These are phyloP conservation scores for Fragilariopsis cylindrus DNA, from an alignment of 108 stramenopile genomes.

Conservation along the genomic window DNA sequence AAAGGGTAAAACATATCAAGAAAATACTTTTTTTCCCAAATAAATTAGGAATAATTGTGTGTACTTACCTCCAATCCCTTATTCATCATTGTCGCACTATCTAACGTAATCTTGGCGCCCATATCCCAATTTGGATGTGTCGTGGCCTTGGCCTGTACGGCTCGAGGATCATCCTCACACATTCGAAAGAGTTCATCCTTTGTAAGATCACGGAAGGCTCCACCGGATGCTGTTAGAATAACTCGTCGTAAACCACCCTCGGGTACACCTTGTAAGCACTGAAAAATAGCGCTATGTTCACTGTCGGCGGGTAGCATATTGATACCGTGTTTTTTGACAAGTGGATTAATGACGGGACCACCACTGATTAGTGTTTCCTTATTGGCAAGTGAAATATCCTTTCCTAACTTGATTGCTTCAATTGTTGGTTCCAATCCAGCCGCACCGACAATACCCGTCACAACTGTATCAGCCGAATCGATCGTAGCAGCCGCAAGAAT, in stretches of 20 bases:
- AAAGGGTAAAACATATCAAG: conserved; percentile 2
- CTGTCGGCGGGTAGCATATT: conserved; percentile 96
- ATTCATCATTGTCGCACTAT: conserved; percentile 99
- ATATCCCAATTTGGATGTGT: conserved; percentile 97
- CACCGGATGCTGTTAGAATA: conserved; percentile 94
- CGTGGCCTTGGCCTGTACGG: conserved; percentile 91
- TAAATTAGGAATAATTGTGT: neutral
- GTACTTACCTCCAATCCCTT: conserved; percentile 92
- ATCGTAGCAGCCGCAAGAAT: conserved; percentile 83
- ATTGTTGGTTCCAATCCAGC: conserved; percentile 94
- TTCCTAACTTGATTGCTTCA: conserved; percentile 92
- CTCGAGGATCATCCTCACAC: conserved; percentile 80
- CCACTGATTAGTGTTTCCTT: conserved; percentile 98
- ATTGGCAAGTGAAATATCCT: conserved; percentile 96
- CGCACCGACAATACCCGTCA: conserved; percentile 96
- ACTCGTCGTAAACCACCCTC: conserved; percentile 87
- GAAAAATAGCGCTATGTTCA: conserved; percentile 97
- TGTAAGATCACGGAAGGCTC: conserved; percentile 94
- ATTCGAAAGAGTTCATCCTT: conserved; percentile 88
- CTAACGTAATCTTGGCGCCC: conserved; percentile 95
- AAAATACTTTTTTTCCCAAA: neutral
- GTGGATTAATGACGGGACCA: conserved; percentile 94
- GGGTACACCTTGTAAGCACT: conserved; percentile 94
- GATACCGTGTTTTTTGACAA: conserved; percentile 90
- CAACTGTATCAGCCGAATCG: conserved; percentile 81